phyloP scores from a whole-genome alignment of 1,284 basidiomycete genomes.

The Cutaneotrichosporon dermatis region DNA sequence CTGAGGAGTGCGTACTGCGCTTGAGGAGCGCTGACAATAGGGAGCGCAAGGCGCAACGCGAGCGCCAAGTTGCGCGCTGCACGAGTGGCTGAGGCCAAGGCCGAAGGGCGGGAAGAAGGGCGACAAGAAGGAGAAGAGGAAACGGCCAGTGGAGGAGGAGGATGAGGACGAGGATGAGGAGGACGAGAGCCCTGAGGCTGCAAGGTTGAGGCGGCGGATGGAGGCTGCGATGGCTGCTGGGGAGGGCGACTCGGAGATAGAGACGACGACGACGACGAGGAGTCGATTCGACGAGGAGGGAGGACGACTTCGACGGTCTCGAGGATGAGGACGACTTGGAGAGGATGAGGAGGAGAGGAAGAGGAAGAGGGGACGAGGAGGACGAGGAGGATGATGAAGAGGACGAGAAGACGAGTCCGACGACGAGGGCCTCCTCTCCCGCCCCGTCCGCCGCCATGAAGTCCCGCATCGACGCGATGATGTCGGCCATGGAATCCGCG shows the following conservation, averaged over 20 bases:
- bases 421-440: constrained; percentile 32
- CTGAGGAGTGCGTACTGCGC: constrained; percentile 20
- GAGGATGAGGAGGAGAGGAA: constrained; percentile 31
- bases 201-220: constrained; percentile 23
- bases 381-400: constrained; percentile 25
- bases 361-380: constrained; percentile 13
- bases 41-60: constrained; percentile 1
- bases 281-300: constrained; percentile 24
- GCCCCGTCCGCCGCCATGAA: constrained; percentile 10
- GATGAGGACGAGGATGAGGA: constrained; percentile 20
- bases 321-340: constrained; percentile 25
- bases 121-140: constrained; percentile 12
- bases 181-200: constrained; percentile 23
- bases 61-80: constrained; percentile 20
- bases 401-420: constrained; percentile 26
- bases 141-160: background rate
- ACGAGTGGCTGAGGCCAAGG: constrained; percentile 25
- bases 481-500: constrained; percentile 39
- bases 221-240: constrained; percentile 20
- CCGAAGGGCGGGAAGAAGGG: constrained; percentile 6
- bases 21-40: background rate
- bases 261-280: constrained; percentile 30
- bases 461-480: constrained; percentile 34
- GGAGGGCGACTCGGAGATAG: background rate
- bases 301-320: constrained; percentile 25